Evolutionary conservation across 176 grass and related monocot species (phyloP).

Genomic region (Secale cereale): DNA sequence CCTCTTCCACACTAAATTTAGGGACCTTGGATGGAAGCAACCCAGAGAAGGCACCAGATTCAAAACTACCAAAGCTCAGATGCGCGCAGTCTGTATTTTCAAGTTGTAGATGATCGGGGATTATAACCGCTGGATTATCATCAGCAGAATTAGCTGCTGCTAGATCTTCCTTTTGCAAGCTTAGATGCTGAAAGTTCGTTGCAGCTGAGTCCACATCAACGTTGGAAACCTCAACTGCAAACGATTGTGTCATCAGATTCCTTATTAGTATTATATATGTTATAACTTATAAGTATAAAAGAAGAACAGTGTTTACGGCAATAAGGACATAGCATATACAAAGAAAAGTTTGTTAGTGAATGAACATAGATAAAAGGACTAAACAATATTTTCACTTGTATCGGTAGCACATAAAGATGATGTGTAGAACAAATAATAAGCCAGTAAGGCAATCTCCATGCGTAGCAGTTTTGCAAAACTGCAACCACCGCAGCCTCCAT

Average conservation of each 20-base stretch:
- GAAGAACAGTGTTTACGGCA: neutral
- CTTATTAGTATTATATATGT: neutral
- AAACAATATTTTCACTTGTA: conserved; percentile 2
- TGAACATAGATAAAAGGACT: neutral
- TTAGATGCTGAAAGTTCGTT: conserved; percentile 68
- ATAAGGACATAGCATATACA: neutral
- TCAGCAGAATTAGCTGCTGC: conserved; percentile 44
- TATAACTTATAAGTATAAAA: neutral
- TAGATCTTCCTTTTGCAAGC: conserved; percentile 63
- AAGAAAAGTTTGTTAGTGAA: neutral
- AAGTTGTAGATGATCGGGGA: conserved; percentile 84
- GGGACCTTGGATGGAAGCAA: conserved; percentile 64
- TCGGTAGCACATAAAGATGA: neutral
- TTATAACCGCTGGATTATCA: conserved; percentile 87
- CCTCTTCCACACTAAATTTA: conserved; percentile 40
- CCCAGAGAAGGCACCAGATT: conserved; percentile 93
- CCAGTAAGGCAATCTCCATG: no score
- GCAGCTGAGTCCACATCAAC: conserved; percentile 49
- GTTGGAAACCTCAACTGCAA: conserved; percentile 48
- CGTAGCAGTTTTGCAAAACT: conserved; percentile 7
- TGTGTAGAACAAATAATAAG: neutral
- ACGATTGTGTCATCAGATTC: neutral
- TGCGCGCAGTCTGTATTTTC: conserved; percentile 77
- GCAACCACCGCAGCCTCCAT: neutral
- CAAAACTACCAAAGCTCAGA: conserved; percentile 97